Evolutionary conservation across 1,284 basidiomycete genomes (phyloP).

Genomic region (Ustilago hordei): DNA sequence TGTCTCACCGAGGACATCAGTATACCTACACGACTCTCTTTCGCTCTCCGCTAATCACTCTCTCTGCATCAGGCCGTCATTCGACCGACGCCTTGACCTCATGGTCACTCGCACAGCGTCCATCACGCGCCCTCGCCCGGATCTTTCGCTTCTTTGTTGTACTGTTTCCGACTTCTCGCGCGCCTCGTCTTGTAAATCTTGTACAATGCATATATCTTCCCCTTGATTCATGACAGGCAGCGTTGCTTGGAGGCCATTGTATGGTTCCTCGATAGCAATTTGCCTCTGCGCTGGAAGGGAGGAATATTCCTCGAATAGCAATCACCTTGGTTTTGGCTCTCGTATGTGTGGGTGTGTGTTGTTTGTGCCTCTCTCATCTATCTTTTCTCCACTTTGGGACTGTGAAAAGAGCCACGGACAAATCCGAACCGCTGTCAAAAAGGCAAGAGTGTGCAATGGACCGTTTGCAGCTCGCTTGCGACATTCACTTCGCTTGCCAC

Average conservation of each 20-base stretch:
- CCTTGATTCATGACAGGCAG: background rate
- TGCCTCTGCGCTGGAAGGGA: background rate
- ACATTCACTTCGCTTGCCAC: background rate
- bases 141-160: background rate
- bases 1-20: background rate
- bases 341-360: background rate
- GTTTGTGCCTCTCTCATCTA: too few relatives aligned
- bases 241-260: background rate
- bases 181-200: constrained; percentile 21
- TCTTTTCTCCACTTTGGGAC: too few relatives aligned
- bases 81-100: constrained; percentile 11
- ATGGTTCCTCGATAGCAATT: background rate
- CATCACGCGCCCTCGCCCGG: constrained; percentile 1
- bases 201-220: constrained; percentile 20
- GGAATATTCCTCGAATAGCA: constrained; percentile 14
- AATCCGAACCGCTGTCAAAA: too few relatives aligned
- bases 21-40: background rate
- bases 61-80: background rate
- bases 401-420: too few relatives aligned
- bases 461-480: background rate
- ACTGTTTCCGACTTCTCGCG: background rate
- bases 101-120: constrained; percentile 17
- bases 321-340: constrained; percentile 1
- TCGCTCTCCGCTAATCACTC: constrained; percentile 4
- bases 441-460: background rate